phyloP scores from a whole-genome alignment of 306 rosid species.

The Fagus sylvatica region DNA sequence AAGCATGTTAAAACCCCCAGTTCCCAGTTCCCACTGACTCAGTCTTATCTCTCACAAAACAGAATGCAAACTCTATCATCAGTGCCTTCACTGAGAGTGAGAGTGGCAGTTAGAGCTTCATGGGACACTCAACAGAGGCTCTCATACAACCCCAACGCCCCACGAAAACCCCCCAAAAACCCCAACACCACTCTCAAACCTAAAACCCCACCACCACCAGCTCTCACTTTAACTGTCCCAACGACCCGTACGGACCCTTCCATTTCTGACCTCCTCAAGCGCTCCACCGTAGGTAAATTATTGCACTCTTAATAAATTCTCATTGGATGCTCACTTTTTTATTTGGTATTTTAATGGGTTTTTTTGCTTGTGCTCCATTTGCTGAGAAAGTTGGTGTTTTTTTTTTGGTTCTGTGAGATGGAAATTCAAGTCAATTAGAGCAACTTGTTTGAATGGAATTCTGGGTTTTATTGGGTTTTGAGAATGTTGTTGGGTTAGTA shows the following conservation, averaged over 20 bases:
- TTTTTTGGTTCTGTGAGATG: too few species aligned
- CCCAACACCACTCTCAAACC: constrained; percentile 9
- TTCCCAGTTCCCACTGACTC: not conserved
- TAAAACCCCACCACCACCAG: constrained; percentile 25
- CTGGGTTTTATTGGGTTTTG: not conserved
- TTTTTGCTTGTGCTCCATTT: not conserved
- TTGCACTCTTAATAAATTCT: too few species aligned
- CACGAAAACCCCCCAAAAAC: constrained; percentile 56
- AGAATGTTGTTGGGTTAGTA: not conserved
- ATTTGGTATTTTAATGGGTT: constrained; percentile 22
- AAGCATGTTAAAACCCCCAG: too few species aligned
- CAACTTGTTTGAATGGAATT: not conserved
- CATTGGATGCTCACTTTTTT: too few species aligned
- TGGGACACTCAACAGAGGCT: constrained; percentile 71
- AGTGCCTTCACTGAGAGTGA: constrained; percentile 31
- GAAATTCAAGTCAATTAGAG: not conserved
- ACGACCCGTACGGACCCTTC: constrained; percentile 25
- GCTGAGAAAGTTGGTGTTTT: not conserved
- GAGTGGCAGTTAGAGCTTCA: constrained; percentile 48
- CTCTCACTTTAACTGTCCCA: constrained; percentile 37
- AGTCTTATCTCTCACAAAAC: not conserved
- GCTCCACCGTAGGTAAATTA: constrained; percentile 28
- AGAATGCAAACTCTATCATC: constrained; percentile 44
- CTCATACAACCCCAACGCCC: constrained; percentile 84
- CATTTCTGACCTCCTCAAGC: constrained; percentile 68